A percentile compares a stretch with the other conserved stretches of the same genome.
Conservation (phyloP, 805 yeast species). For the Wickerhamomyces rabaulensis region DNA sequence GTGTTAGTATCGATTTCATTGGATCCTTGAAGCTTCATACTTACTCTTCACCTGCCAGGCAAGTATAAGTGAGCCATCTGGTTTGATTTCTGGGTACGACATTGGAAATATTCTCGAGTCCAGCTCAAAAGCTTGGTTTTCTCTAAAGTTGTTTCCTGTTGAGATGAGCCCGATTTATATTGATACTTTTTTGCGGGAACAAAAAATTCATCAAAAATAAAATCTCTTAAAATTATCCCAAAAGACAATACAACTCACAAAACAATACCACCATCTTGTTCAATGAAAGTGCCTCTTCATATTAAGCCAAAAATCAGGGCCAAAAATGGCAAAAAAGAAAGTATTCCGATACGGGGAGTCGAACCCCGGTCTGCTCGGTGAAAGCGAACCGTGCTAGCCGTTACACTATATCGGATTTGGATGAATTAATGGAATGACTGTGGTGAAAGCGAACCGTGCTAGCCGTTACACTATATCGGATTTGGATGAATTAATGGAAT, state of each 20-base stretch:
- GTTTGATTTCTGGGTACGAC: conserved; percentile 20
- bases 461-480: conserved; percentile 82
- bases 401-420: conserved; percentile 66
- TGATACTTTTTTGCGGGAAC: too few relatives aligned
- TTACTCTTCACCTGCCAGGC: conserved; percentile 69
- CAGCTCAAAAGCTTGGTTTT: background rate
- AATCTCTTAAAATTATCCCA: too few relatives aligned
- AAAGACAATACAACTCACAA: too few relatives aligned
- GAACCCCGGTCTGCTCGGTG: conserved; percentile 85
- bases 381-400: conserved; percentile 83
- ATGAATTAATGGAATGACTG: too few relatives aligned
- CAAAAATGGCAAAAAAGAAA: conserved; percentile 16
- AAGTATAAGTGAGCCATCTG: conserved; percentile 53
- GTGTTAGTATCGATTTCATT: conserved; percentile 8
- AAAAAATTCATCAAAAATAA: too few relatives aligned
- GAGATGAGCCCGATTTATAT: too few relatives aligned
- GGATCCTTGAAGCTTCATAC: too few relatives aligned
- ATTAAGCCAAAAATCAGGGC: too few relatives aligned
- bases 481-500: background rate
- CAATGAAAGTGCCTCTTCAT: too few relatives aligned
- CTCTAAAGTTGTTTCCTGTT: too few relatives aligned
- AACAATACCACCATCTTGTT: too few relatives aligned
- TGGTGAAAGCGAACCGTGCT: conserved; percentile 83
- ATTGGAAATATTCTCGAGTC: background rate
- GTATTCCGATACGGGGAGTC: conserved; percentile 81